Conservation (phyloP, 305 asterid species). For the Striga hermonthica region DNA sequence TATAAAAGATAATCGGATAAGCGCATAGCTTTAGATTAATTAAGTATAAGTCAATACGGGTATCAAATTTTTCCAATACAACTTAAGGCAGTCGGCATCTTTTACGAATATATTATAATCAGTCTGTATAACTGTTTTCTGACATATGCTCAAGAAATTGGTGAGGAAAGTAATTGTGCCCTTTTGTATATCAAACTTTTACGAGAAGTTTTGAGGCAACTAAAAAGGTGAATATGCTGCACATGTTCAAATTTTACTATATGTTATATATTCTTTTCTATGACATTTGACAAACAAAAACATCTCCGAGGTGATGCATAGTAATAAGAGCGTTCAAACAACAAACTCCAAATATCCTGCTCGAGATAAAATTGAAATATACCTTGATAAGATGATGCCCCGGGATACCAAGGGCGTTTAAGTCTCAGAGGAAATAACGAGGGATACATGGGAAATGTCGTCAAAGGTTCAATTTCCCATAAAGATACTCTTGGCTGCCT, state of each 20-base stretch:
- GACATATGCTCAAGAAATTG: too few relatives aligned
- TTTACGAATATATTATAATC: too few relatives aligned
- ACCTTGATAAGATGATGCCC: slow-evolving; percentile 92
- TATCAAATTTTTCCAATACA: too few relatives aligned
- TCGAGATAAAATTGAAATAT: slow-evolving; percentile 6
- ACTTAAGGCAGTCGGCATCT: too few relatives aligned
- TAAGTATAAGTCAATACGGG: too few relatives aligned
- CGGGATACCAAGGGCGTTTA: slow-evolving; percentile 97
- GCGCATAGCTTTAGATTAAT: too few relatives aligned
- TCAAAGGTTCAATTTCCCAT: slow-evolving; percentile 97
- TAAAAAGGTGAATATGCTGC: slow-evolving; percentile 1
- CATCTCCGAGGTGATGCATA: slow-evolving; percentile 5
- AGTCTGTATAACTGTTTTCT: too few relatives aligned
- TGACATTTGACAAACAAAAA: slow-evolving; percentile 1
- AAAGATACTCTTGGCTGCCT: slow-evolving; percentile 91
- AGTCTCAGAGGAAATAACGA: slow-evolving; percentile 82
- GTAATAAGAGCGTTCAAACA: too few relatives aligned
- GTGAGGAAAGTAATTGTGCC: slow-evolving; percentile 7
- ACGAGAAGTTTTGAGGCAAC: slow-evolving; percentile 1
- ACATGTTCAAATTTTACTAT: slow-evolving; percentile 6
- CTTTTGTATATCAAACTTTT: not conserved
- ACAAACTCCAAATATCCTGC: too few relatives aligned
- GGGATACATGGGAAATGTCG: slow-evolving; percentile 96
- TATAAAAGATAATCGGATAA: too few relatives aligned
- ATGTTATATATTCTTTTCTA: not conserved